Evolutionary conservation across 2,329 filamentous ascomycete species (phyloP).

Genomic region (Fusarium sp.): DNA sequence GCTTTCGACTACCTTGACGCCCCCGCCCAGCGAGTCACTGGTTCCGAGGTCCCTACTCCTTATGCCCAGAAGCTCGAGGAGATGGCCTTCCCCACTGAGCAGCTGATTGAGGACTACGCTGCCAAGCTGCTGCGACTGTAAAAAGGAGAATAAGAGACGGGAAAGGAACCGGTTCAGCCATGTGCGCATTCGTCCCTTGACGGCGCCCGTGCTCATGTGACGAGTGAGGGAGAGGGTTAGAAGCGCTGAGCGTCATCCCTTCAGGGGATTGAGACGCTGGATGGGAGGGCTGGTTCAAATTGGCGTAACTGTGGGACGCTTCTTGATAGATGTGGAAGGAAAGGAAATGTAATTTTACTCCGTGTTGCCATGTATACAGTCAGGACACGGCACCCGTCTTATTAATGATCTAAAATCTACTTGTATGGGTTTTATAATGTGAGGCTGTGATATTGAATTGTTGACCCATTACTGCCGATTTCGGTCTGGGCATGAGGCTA

Average conservation of each 20-base stretch:
- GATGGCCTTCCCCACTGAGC: conserved; percentile 92
- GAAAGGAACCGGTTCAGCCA: conserved; percentile 24
- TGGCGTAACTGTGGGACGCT: conserved; percentile 42
- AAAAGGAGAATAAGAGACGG: conserved; percentile 35
- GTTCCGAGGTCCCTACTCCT: conserved; percentile 95
- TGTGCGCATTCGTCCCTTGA: conserved; percentile 19
- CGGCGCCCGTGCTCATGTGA: conserved; percentile 17
- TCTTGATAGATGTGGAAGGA: conserved; percentile 50
- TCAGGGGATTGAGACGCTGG: conserved; percentile 26
- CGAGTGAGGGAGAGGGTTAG: conserved; percentile 24
- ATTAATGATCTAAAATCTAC: conserved; percentile 46
- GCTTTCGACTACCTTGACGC: conserved; percentile 97
- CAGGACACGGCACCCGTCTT: conserved; percentile 43
- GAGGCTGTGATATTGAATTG: not conserved
- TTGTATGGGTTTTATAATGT: conserved; percentile 10
- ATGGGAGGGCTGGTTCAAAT: conserved; percentile 35
- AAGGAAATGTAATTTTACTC: conserved; percentile 54
- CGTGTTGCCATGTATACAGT: conserved; percentile 51
- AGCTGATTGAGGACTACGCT: conserved; percentile 84
- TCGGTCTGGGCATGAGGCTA: not conserved
- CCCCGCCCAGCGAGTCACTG: conserved; percentile 91
- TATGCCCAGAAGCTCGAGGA: conserved; percentile 93
- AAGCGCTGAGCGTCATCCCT: conserved; percentile 27
- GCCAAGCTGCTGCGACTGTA: conserved; percentile 88
- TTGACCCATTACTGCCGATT: not conserved